These are phyloP conservation scores for Exophiala dermatitidis DNA, from an alignment of 2,329 filamentous ascomycete species.

Conservation along the genomic window DNA sequence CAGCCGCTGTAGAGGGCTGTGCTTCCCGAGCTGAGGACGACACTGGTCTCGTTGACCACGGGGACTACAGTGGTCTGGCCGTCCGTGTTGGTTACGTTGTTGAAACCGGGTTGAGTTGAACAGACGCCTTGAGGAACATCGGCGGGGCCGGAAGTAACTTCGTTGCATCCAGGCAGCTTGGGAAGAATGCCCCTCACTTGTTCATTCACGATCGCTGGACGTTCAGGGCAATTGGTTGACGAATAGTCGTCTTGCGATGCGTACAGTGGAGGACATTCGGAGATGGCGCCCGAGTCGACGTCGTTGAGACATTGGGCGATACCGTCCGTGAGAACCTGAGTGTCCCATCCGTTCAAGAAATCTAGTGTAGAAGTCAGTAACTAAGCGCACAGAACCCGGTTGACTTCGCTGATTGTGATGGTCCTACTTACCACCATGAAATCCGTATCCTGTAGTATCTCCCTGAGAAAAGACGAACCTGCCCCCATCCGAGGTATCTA, in stretches of 20 bases:
- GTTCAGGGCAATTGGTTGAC: conserved; percentile 13
- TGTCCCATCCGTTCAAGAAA: conserved; percentile 72
- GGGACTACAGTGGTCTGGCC: conserved; percentile 1
- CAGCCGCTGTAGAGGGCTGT: conserved; percentile 32
- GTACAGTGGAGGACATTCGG: conserved; percentile 11
- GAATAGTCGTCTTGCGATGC: conserved; percentile 6
- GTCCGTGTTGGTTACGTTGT: not conserved
- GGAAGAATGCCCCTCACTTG: conserved; percentile 13
- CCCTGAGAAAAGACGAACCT: conserved; percentile 70
- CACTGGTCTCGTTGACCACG: not conserved
- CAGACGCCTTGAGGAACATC: conserved; percentile 11
- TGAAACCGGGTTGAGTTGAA: conserved; percentile 1
- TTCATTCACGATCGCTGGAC: conserved; percentile 29
- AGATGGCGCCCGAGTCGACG: conserved; percentile 1
- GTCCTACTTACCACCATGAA: conserved; percentile 60
- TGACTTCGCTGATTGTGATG: conserved; percentile 32
- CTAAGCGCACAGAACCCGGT: too few species aligned
- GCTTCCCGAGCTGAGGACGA: not conserved
- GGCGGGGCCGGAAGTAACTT: conserved; percentile 31
- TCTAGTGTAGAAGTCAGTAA: conserved; percentile 45
- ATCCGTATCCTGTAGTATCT: conserved; percentile 66
- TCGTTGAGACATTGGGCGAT: conserved; percentile 59
- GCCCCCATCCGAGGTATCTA: conserved; percentile 47
- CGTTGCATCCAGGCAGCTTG: conserved; percentile 25
- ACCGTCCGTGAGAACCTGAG: conserved; percentile 59